Base-by-base conservation (phyloP, 257 asterid species). In the Galeopsis tetrahit region DNA sequence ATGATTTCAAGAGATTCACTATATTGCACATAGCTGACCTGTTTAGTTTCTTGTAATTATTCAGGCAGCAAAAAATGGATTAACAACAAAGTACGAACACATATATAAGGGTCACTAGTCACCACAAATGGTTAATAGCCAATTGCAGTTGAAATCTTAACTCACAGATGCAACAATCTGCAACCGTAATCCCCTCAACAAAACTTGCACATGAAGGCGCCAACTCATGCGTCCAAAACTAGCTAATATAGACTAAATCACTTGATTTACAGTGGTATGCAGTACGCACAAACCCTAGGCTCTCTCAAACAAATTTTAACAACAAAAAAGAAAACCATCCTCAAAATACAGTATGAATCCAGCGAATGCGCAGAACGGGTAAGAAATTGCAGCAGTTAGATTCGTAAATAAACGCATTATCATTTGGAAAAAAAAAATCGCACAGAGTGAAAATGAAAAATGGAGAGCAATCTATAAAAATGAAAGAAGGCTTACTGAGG, bases 401-500 rank as follows among this genome's bases (percentile, higher is more conserved):
- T n/a, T 21, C 69, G 11, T 35, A 44, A 36, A 46, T 10, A 28
- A 40, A 6, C 66, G 55, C 60, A 40, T n/a, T 32, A 65, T 21
- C 72, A 64, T 5, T 63, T 10, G n/a, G 17, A 39, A 39, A 7
- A 7, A 4, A 21, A 21, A 21, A 21, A 21, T 21, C 28, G 15
- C 42, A n/a, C 31, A 56, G 11, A 49, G 6, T 10, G 55, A 21
- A 35, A 36, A 48, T 46, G 13, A 4, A 61, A 63, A 68, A 33
- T 11, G 53, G 62, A 68, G 14, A 67, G 64, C 10, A n/a, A 56
- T 60, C 62, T 58, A 13, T 3, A 53, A 3, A 69, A 9, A 59
- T 15, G 61, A 10, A 34, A 15, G 77, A 35, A 39, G 48, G 75
- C 87, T 83, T 79, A 87, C 97, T 87, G 72, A 91, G 90, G 71